phyloP scores from a whole-genome alignment of 176 grass and related monocot genomes.

The Saccharum spontaneum region DNA sequence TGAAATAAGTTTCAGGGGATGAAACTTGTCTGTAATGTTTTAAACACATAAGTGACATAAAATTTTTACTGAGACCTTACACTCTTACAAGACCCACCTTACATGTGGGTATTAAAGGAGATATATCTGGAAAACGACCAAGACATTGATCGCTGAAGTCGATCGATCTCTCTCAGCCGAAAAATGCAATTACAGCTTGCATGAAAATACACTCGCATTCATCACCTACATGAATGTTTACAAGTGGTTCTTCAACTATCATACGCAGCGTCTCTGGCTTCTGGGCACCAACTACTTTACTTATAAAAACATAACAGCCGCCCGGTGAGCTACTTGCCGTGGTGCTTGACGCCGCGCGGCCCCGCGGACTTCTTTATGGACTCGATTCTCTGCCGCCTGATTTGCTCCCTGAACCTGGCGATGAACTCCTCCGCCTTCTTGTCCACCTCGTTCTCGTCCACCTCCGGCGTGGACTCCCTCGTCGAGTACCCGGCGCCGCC shows the following conservation, averaged over 20 bases:
- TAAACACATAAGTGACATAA: too few relatives aligned
- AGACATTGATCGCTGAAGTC: background rate
- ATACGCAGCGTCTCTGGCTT: slow-evolving; percentile 4
- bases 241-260: slow-evolving; percentile 40
- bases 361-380: slow-evolving; percentile 75
- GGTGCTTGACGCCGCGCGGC: slow-evolving; percentile 52
- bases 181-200: slow-evolving; percentile 18
- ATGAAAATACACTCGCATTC: slow-evolving; percentile 23
- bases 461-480: slow-evolving; percentile 43
- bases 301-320: background rate
- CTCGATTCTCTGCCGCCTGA: slow-evolving; percentile 83
- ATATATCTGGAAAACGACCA: too few relatives aligned
- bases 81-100: too few relatives aligned
- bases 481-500: slow-evolving; percentile 43
- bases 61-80: too few relatives aligned
- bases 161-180: background rate
- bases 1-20: too few relatives aligned
- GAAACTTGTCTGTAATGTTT: too few relatives aligned
- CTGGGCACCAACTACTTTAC: background rate
- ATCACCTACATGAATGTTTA: slow-evolving; percentile 54
- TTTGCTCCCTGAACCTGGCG: slow-evolving; percentile 90
- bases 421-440: slow-evolving; percentile 96
- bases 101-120: too few relatives aligned
- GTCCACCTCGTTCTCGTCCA: slow-evolving; percentile 87
- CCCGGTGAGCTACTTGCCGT: slow-evolving; percentile 45